Evolutionary conservation across 345 rosid species (phyloP).

Genomic region (Luvunga scandens): DNA sequence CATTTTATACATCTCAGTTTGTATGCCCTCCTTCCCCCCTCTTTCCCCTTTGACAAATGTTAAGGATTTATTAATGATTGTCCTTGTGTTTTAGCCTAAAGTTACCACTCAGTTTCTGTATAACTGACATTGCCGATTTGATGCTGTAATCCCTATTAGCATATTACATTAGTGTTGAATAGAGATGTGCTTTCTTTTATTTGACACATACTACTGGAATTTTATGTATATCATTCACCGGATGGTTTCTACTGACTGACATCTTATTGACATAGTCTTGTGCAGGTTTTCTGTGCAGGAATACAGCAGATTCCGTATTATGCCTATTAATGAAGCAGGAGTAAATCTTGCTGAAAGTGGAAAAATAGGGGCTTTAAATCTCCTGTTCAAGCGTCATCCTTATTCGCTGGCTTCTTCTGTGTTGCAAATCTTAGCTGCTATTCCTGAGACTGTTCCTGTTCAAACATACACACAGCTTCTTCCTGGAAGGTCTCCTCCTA

Average conservation of each 20-base stretch:
- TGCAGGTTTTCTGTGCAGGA: constrained; percentile 92
- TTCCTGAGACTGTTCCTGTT: constrained; percentile 90
- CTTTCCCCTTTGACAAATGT: background rate
- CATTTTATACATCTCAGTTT: background rate
- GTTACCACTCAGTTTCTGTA: background rate
- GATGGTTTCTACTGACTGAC: constrained; percentile 32
- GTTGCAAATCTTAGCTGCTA: constrained; percentile 68
- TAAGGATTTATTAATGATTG: background rate
- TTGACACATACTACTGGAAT: background rate
- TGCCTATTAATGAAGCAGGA: constrained; percentile 69
- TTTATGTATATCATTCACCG: background rate
- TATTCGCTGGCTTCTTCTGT: constrained; percentile 63
- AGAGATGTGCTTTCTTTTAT: background rate
- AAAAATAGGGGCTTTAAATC: constrained; percentile 89
- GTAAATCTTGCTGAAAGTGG: constrained; percentile 83
- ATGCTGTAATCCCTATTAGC: background rate
- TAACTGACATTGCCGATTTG: constrained; percentile 7
- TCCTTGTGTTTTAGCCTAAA: background rate
- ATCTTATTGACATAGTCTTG: constrained; percentile 46
- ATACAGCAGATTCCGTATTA: constrained; percentile 68
- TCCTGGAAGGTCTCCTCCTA: constrained; percentile 77
- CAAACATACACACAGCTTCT: constrained; percentile 91
- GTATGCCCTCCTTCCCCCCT: background rate
- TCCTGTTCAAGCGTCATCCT: constrained; percentile 94
- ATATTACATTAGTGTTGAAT: background rate